phyloP scores from a whole-genome alignment of 495 filamentous ascomycete species.

The Pyronema domesticum region DNA sequence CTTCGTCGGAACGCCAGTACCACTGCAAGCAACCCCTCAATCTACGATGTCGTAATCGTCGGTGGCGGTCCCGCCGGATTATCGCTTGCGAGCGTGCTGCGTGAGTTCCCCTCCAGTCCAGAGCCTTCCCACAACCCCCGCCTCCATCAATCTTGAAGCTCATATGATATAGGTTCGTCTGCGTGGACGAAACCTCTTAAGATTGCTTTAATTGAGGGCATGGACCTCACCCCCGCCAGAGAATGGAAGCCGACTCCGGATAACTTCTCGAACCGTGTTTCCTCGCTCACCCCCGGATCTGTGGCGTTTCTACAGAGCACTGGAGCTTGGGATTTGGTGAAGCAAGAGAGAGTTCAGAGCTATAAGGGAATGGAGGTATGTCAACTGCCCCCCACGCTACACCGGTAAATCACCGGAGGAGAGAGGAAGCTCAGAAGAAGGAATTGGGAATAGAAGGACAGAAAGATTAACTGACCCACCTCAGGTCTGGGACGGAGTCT shows the following conservation, averaged over 20 bases:
- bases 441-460: background rate
- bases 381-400: background rate
- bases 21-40: slow-evolving; percentile 13
- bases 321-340: slow-evolving; percentile 70
- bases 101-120: slow-evolving; percentile 32
- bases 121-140: background rate
- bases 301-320: slow-evolving; percentile 52
- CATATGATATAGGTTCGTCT: slow-evolving; percentile 37
- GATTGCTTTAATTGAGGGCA: slow-evolving; percentile 76
- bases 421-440: background rate
- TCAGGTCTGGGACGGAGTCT: slow-evolving; percentile 87
- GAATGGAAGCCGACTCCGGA: slow-evolving; percentile 45
- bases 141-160: background rate
- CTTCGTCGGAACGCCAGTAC: slow-evolving; percentile 8
- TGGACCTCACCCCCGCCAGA: slow-evolving; percentile 52
- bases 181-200: slow-evolving; percentile 56
- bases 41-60: slow-evolving; percentile 91
- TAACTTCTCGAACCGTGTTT: slow-evolving; percentile 80
- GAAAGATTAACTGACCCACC: background rate
- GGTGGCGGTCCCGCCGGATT: slow-evolving; percentile 93
- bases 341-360: slow-evolving; percentile 50
- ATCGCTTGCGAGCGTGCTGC: slow-evolving; percentile 67
- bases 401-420: too few species aligned
- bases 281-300: slow-evolving; percentile 78
- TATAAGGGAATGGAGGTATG: slow-evolving; percentile 67